Conservation (phyloP, 2,329 filamentous ascomycete genomes). For the Trichoderma oligosporum region DNA sequence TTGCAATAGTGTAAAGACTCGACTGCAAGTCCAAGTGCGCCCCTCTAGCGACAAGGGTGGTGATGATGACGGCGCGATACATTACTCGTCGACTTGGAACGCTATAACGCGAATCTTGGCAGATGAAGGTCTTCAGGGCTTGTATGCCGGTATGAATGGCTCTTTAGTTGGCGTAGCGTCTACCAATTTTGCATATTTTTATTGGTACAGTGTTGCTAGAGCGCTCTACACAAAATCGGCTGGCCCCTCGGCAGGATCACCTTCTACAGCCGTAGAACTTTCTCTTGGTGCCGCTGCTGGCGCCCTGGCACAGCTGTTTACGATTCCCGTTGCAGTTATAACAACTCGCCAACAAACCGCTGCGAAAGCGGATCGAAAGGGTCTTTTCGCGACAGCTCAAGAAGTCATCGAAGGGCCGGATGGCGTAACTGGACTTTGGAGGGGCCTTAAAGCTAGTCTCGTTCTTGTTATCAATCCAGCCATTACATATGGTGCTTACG, state of each 20-base stretch:
- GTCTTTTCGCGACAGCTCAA: constrained; percentile 77
- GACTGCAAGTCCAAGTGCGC: constrained; percentile 91
- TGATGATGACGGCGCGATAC: constrained; percentile 41
- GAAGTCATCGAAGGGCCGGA: constrained; percentile 91
- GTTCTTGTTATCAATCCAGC: constrained; percentile 94
- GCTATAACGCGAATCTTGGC: constrained; percentile 80
- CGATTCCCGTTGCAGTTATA: constrained; percentile 91
- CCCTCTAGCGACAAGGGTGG: constrained; percentile 34
- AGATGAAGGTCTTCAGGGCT: constrained; percentile 72
- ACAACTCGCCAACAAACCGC: constrained; percentile 97
- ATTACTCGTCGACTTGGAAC: constrained; percentile 85
- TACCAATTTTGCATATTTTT: constrained; percentile 99
- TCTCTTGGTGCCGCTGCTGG: constrained; percentile 82
- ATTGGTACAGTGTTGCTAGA: constrained; percentile 93
- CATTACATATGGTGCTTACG: constrained; percentile 96
- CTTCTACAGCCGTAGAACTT: constrained; percentile 78
- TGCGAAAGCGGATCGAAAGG: constrained; percentile 76
- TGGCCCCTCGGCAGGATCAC: constrained; percentile 47
- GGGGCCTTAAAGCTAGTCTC: constrained; percentile 90
- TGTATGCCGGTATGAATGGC: constrained; percentile 86
- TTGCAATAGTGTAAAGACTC: constrained; percentile 77
- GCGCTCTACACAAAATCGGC: constrained; percentile 67
- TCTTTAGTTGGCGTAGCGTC: constrained; percentile 88
- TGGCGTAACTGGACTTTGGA: constrained; percentile 84
- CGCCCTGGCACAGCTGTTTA: constrained; percentile 89